Conservation (phyloP, 2,329 filamentous ascomycete genomes). For the Arachnopeziza araneosa region DNA sequence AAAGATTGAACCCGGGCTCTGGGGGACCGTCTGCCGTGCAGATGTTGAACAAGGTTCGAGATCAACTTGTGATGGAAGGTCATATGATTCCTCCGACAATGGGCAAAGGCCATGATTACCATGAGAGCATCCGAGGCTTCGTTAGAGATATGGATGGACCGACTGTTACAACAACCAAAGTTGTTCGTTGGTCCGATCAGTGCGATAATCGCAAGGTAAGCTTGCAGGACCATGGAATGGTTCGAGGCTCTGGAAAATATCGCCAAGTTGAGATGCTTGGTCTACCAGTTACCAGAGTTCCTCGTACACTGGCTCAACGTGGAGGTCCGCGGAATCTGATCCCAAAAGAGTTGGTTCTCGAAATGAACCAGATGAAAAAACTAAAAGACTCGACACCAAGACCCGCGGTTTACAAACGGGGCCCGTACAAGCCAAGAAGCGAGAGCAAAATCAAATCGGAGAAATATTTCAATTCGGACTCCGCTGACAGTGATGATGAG, state of each 20-base stretch:
- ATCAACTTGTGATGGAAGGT: constrained; percentile 23
- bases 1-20: constrained; percentile 24
- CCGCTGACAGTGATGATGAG: neutral
- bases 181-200: constrained; percentile 20
- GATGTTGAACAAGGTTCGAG: constrained; percentile 22
- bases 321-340: neutral
- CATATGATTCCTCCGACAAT: constrained; percentile 27
- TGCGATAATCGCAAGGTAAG: constrained; percentile 18
- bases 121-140: constrained; percentile 20
- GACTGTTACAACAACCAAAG: constrained; percentile 3
- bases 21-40: constrained; percentile 20
- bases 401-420: neutral
- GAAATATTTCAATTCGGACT: neutral
- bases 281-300: neutral
- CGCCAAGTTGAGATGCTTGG: constrained; percentile 1
- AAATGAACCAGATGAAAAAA: neutral
- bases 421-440: neutral
- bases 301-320: neutral
- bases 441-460: neutral
- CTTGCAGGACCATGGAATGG: constrained; percentile 14
- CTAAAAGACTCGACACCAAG: neutral
- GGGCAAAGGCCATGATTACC: constrained; percentile 10
- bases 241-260: constrained; percentile 27
- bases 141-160: constrained; percentile 17
- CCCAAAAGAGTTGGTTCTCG: neutral